Evolutionary conservation across 345 rosid genomes (phyloP), one percentile per base, ranked within the genome.

Genomic region (Aethionema arabicum): DNA sequence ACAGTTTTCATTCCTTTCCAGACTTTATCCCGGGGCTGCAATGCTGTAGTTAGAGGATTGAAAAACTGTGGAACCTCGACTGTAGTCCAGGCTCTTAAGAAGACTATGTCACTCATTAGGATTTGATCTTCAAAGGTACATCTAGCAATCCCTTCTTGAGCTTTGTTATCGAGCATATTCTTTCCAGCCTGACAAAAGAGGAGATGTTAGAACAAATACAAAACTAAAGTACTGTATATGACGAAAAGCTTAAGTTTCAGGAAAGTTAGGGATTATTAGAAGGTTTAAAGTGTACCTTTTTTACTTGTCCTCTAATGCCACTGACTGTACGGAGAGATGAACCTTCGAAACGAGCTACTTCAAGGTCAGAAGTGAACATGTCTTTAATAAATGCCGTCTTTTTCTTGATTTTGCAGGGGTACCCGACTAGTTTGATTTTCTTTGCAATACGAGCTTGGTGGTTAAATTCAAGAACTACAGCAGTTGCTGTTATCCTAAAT

Each of bases 41-140:
- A 83, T 4, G 96, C 85, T 36, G 96, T 87, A 21, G 95, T 93
- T 74, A 85, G 61, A 27, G 97, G 96, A 61, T 90, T 90, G 73
- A 75, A 87, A 72, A 84, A 90, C 43, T 38, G 42, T 50, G 97
- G 91, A 67, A 83, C 79, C 69, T 90, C 92, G 52, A 90, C 97
- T 63, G 74, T 72, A 46, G 87, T 79, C 91, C 96, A 93, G 8
- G 96, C 90, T 4, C 78, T 88, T 77, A 93, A 72, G 75, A 85
- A 84, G 53, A 93, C 88, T 27, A 93, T 79, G 74, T 93, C 99
- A 14, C 97, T 81, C 90, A 89, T 90, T 69, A 81, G 72, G 57
- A 90, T 90, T 71, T 74, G 78, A 79, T 93, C 99, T 89, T 93
- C 99, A 79, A 93, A 93, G 55, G 90, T 90, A 77, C 99, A 93